A percentile compares a stretch with the other conserved stretches of the same genome.
Conservation (phyloP, 169 alveolate genomes). For the Cryptosporidium felis region DNA sequence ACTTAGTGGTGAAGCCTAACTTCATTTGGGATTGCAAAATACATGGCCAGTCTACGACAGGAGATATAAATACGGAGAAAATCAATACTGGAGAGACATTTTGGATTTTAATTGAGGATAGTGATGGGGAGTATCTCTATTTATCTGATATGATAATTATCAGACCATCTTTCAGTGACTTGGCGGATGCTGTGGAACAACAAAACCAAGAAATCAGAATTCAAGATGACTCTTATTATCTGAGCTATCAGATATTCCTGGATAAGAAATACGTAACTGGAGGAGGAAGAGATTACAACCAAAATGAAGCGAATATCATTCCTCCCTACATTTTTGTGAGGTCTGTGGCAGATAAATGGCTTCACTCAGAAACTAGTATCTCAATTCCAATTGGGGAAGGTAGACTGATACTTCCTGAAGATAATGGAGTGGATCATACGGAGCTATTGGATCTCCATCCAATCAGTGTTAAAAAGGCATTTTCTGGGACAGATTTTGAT, state of each 20-base stretch:
- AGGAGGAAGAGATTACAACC: neutral
- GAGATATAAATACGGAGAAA: constrained; percentile 12
- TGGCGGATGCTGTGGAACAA: no score
- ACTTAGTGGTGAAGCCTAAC: constrained; percentile 85
- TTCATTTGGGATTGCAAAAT: constrained; percentile 92
- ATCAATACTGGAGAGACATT: constrained; percentile 93
- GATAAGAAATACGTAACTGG: constrained; percentile 47
- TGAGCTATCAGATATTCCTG: constrained; percentile 62
- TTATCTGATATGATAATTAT: constrained; percentile 79
- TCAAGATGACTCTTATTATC: constrained; percentile 26
- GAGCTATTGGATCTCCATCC: constrained; percentile 95
- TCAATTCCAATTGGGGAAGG: constrained; percentile 87
- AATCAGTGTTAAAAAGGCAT: constrained; percentile 19
- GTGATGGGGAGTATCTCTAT: constrained; percentile 92
- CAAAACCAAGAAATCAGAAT: constrained; percentile 2
- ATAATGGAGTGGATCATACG: constrained; percentile 91
- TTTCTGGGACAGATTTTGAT: neutral
- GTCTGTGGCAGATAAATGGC: constrained; percentile 93
- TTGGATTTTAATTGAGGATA: constrained; percentile 96
- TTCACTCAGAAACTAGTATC: constrained; percentile 79
- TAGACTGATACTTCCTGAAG: constrained; percentile 92
- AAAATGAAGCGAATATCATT: constrained; percentile 87
- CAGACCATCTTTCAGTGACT: neutral
- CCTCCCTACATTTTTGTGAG: constrained; percentile 96
- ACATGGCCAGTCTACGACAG: constrained; percentile 63